phyloP scores from a whole-genome alignment of 139 green algal genomes.

The Ettlia oleoabundans region DNA sequence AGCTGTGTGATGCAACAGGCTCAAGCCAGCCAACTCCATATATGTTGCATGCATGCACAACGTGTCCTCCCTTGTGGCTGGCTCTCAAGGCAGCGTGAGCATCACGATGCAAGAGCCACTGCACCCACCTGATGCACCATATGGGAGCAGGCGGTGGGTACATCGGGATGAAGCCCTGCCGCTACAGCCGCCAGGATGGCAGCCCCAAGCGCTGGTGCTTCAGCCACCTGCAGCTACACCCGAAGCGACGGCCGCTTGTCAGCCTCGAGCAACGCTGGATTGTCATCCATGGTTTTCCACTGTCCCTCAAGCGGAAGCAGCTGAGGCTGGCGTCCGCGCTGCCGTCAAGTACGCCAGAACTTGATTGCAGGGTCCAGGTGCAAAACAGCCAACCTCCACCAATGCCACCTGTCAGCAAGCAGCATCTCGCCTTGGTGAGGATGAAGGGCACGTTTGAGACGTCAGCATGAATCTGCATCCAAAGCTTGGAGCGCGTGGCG shows the following conservation, averaged over 20 bases:
- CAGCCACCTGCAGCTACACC: constrained; percentile 19
- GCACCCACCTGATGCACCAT: constrained; percentile 63
- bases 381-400: neutral
- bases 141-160: constrained; percentile 25
- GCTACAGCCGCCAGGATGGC: constrained; percentile 79
- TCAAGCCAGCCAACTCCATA: too few relatives aligned
- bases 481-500: constrained; percentile 66
- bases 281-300: too few relatives aligned
- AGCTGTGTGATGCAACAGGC: too few relatives aligned
- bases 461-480: constrained; percentile 88
- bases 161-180: constrained; percentile 54
- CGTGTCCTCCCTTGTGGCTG: constrained; percentile 63
- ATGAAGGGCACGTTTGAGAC: constrained; percentile 67
- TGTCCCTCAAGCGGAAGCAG: too few relatives aligned
- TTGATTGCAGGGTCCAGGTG: too few relatives aligned
- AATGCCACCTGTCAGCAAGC: neutral
- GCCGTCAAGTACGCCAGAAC: too few relatives aligned
- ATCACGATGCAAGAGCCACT: neutral
- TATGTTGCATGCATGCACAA: too few relatives aligned
- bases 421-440: constrained; percentile 59
- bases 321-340: too few relatives aligned
- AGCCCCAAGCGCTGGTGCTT: constrained; percentile 77
- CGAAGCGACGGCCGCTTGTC: neutral
- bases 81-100: too few relatives aligned
- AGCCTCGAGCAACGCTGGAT: too few relatives aligned